Base-by-base conservation (phyloP, 2,329 filamentous ascomycete genomes). In the Blastomyces percursus region DNA sequence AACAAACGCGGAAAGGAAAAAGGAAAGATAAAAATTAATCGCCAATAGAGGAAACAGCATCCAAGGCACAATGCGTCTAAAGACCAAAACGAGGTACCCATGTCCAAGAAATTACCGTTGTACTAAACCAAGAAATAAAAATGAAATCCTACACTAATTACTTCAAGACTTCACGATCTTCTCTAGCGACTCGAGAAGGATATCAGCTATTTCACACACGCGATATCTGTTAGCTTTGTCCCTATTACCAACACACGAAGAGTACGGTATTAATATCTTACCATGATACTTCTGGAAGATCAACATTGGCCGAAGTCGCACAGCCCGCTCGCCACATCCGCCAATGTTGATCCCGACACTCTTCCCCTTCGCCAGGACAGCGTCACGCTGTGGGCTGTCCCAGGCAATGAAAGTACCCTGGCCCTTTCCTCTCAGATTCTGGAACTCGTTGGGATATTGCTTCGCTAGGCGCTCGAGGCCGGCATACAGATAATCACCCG, bases 401-500 rank as follows among this genome's bases (percentile, higher is more conserved):
- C 91, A 96, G 59, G 92, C 91, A 72, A 96, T 90, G 75, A 96
- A 96, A 11, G 92, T 96, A 68, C 91, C 91, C 78, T 89, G 88
- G 59, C 88, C 88, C 80, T 95, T 90, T 61, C 91, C 92, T 70
- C 91, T 84, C 64, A 96, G 82, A 79, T 96, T 94, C 72, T 84
- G 78, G 75, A 96, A 87, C 75, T 93, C 83, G 44, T 81, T 81
- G 0, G 92, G 91, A 74, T 90, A 93, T 74, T 85, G 83, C 71
- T 81, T 72, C 42, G 85, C 82, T 52, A 96, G 81, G 46, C 73
- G 77, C 76, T 88, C 82, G 59, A 96, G 81, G 64, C 86, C 85
- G 64, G 75, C 77, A 75, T 82, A 96, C 59, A 96, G 82, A 75
- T 96, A 94, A 69, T 87, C 84, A 65, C 91, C 91, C 16, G 90